Evolutionary conservation across 2,329 filamentous ascomycete genomes (phyloP).

Genomic region (Aspergillus sp.): DNA sequence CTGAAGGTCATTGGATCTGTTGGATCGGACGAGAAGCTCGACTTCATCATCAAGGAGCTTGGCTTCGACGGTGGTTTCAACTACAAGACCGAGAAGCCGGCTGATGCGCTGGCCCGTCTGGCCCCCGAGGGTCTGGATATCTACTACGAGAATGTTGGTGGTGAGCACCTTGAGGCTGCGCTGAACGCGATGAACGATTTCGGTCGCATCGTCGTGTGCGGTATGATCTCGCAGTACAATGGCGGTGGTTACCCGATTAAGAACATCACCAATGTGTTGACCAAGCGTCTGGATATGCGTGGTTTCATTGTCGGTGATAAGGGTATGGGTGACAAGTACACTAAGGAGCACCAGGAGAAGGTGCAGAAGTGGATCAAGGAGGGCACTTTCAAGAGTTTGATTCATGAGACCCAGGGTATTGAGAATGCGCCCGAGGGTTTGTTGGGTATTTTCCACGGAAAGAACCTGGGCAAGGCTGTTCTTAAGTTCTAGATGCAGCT

Average conservation of each 20-base stretch:
- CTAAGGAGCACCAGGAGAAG: conserved; percentile 72
- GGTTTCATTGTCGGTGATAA: conserved; percentile 74
- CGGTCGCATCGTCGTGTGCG: conserved; percentile 67
- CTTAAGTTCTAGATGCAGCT: conserved; percentile 60
- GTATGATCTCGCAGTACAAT: conserved; percentile 80
- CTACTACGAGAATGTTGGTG: conserved; percentile 80
- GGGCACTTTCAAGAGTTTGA: conserved; percentile 70
- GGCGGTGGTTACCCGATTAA: conserved; percentile 65
- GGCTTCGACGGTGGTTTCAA: conserved; percentile 77
- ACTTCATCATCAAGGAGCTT: conserved; percentile 70
- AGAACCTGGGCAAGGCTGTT: conserved; percentile 86
- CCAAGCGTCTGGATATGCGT: conserved; percentile 66
- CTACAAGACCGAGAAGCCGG: conserved; percentile 79
- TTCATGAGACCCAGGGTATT: conserved; percentile 71
- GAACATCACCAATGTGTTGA: conserved; percentile 66
- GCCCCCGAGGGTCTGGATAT: conserved; percentile 79
- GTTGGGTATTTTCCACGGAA: conserved; percentile 71
- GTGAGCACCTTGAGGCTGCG: conserved; percentile 71
- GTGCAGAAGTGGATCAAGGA: conserved; percentile 75
- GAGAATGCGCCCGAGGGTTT: conserved; percentile 75
- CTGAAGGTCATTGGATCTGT: conserved; percentile 78
- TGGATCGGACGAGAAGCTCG: conserved; percentile 76
- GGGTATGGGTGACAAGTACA: conserved; percentile 67
- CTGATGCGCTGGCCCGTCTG: conserved; percentile 67
- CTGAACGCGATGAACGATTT: conserved; percentile 64